Evolutionary conservation across 2,329 filamentous ascomycete genomes (phyloP), one percentile per base, ranked within the genome.

Genomic region (Geosmithia putterillii): DNA sequence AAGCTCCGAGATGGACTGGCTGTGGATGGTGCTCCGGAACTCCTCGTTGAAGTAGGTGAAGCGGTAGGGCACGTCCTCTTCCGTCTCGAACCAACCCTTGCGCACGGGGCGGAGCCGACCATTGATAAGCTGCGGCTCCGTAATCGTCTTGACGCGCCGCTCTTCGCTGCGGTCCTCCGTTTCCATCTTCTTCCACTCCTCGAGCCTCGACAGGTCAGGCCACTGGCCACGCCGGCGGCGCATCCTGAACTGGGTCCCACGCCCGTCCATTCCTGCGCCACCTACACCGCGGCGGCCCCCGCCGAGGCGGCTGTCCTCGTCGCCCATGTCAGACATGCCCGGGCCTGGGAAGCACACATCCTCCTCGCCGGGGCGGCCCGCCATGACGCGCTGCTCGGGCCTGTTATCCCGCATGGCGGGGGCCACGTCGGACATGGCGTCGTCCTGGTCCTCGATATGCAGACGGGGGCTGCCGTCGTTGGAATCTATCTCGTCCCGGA

Each of bases 31-130:
- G 60, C 86, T 94, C 54, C 87, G 83, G 44, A 96, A 87, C 49
- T 95, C 87, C 58, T 96, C 92, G 60, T 96, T 96, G 71, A 98
- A 98, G 61, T 98, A 98, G 0, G 92, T 96, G 60, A 95, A 98
- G 21, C 92, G 78, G 59, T 94, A 96, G 0, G 92, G 92, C 0
- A 83, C 79, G 50, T 95, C 90, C 47, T 95, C 89, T 49, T 92
- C 86, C 43, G 86, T 80, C 35, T 83, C 77, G 58, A 87, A 90
- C 90, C 90, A 98, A 14, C 76, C 76, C 51, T 75, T 76, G 49
- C 84, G 80, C 35, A 86, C 79, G 12, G 89, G 88, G 5, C 92
- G 80, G 38, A 98, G 66, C 43, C 92, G 78, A 1, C 92, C 92
- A 46, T 90, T 90, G 46, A 98, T 82, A 51, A 96, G 77, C 55